Base-by-base conservation (phyloP, 1,284 basidiomycete species). In the Trichosporon sp. region DNA sequence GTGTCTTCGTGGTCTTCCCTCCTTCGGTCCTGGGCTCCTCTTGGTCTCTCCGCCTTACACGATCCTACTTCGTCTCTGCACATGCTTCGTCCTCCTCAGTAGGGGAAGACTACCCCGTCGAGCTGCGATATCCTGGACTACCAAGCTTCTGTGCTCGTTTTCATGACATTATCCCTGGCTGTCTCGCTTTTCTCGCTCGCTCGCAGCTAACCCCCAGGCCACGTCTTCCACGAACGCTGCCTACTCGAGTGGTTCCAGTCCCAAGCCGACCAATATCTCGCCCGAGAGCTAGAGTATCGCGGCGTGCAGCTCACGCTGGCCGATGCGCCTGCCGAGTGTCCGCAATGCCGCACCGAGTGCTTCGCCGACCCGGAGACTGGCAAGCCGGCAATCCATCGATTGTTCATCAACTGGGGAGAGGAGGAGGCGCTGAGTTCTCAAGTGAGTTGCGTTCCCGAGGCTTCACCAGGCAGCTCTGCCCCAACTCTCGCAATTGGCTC, bases 221-320 rank as follows among this genome's bases (percentile, higher is more conserved):
- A 78, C 34, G 75, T 77, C n/a, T 73, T 74, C 60, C 77, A 78
- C 64, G 74, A 77, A 44, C 40, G 65, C 31, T 78, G 77, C 58
- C 40, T 78, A 2, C 40, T 65, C 0, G 46, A 69, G 27, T 76
- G 75, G 74, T 76, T 77, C 69, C 29, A 56, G n/a, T 65, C 68
- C 5, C 73, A 76, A 57, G 61, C 71, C 1, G 37, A 65, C 10
- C 59, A 63, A 31, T 74, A 71, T 49, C 29, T 76, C 29, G 65
- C 63, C 16, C 33, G 61, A 16, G 65, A 61, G 6, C 67, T 65
- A 25, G 68, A 71, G 58, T 65, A 66, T 2, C 65, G 67, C 11
- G 67, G 65, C 56, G 70, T 63, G 14, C 59, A 31, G 25, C 67
- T 67, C 7, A 57, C 59, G 56, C 4, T n/a, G 1, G 68, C 65